A percentile compares a stretch with the other conserved stretches of the same genome.
phyloP scores from a whole-genome alignment of 371 early-diverging fungal species.

The Syncephalis plumigaleata region DNA sequence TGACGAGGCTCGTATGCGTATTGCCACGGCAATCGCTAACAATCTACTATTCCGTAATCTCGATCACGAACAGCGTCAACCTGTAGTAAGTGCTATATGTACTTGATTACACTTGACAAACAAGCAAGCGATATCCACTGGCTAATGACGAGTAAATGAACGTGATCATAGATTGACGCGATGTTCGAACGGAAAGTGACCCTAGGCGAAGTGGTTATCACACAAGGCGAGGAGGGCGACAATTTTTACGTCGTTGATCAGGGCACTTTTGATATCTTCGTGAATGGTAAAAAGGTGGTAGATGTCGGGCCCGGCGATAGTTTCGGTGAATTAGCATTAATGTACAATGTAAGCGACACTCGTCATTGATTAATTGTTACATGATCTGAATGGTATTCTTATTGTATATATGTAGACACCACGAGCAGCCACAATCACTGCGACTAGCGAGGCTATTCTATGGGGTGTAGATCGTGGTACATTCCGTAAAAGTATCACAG shows the following conservation, averaged over 20 bases:
- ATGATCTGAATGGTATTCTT: not conserved
- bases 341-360: conserved; percentile 71
- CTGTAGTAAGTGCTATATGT: conserved; percentile 70
- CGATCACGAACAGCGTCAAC: conserved; percentile 84
- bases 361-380: too few relatives aligned
- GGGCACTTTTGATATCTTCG: conserved; percentile 59
- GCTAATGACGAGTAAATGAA: conserved; percentile 56
- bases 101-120: too few relatives aligned
- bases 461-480: conserved; percentile 79
- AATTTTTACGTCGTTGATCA: conserved; percentile 72
- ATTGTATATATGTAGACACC: conserved; percentile 20
- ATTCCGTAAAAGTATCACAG: conserved; percentile 60
- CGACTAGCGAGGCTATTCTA: conserved; percentile 40
- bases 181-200: conserved; percentile 20
- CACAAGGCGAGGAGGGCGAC: conserved; percentile 75
- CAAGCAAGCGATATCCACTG: conserved; percentile 79
- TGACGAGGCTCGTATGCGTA: conserved; percentile 57
- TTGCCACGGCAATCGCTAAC: conserved; percentile 50
- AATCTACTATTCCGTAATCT: conserved; percentile 85
- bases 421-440: conserved; percentile 68
- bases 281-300: conserved; percentile 32
- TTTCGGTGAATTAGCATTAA: conserved; percentile 82
- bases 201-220: conserved; percentile 60
- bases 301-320: conserved; percentile 43
- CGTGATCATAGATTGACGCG: conserved; percentile 31